Conservation (phyloP, 1,284 basidiomycete species). For the Leccinum pachyderme region DNA sequence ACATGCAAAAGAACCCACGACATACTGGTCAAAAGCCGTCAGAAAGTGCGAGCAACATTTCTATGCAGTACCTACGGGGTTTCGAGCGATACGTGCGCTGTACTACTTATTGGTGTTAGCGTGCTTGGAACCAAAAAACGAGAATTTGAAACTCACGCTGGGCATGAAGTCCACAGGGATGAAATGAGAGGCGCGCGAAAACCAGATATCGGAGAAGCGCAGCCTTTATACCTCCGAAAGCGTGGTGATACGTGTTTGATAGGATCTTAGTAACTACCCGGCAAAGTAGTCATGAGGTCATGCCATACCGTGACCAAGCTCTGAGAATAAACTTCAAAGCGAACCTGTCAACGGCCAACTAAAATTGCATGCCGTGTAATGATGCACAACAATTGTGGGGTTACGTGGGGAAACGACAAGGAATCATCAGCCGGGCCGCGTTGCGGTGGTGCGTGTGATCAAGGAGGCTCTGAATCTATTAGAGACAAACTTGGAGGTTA, state of each 20-base stretch:
- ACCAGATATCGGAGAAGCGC: conserved; percentile 27
- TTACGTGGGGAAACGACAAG: not conserved
- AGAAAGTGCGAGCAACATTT: conserved; percentile 2
- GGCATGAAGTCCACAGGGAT: conserved; percentile 18
- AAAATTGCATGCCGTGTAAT: not conserved
- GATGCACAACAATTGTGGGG: not conserved
- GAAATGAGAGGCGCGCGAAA: not conserved
- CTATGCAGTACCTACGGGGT: conserved; percentile 40
- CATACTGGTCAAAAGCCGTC: conserved; percentile 40
- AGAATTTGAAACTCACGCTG: conserved; percentile 17
- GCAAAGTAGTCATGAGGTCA: conserved; percentile 1
- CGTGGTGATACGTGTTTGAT: not conserved
- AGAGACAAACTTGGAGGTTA: not conserved
- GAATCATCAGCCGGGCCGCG: not conserved
- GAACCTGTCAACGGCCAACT: not conserved
- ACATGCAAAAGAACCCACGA: conserved; percentile 76
- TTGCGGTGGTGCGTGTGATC: not conserved
- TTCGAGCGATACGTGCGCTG: conserved; percentile 47
- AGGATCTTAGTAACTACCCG: not conserved
- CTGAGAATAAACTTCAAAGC: not conserved
- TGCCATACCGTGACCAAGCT: not conserved
- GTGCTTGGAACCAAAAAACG: not conserved
- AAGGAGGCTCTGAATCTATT: not conserved
- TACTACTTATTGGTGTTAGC: conserved; percentile 35
- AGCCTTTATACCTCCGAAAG: conserved; percentile 13